Evolutionary conservation across 148 eudicot species (phyloP), one percentile per base, ranked within the genome.

Genomic region (Chenopodium album): DNA sequence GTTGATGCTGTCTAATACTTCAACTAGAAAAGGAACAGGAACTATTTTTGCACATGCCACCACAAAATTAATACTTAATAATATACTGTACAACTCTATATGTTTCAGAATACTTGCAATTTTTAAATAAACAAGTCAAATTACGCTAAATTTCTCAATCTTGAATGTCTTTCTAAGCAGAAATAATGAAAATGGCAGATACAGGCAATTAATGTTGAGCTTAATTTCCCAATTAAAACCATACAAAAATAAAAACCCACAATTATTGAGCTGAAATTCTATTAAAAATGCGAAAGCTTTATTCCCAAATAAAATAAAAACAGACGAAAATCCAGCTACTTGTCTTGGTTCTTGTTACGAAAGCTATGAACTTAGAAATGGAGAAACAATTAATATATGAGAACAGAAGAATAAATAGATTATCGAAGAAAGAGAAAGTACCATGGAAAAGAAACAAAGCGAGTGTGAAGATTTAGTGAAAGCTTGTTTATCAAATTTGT

Each of bases 391-490:
- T 50, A 12, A 3, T 9, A 13, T 12, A 50, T 0, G 7, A 5
- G 5, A 34, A 34, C 41, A 34, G 5, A 34, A 34, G 44, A 41
- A 41, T 1, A 41, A 41, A 50, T 50, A 50, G 0, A 2, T 50
- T 50, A 2, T 2, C 12, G 16, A 10, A 5, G 62, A n/a, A 41
- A 77, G 13, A 37, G 7, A 32, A 22, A 17, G 59, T 79, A 88
- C 92, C 90, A 84, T 74, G 83, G 80, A 69, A 76, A 80, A 28
- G 85, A 78, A 20, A 84, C 41, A 76, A 68, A 50, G 14, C 82
- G 84, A 71, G 77, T 44, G 3, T 78, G 90, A 82, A 78, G 74
- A 77, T 71, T 47, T 17, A 81, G 23, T 16, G 88, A 80, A 48
- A 77, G 29, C 32, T 73, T 76, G 69, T 29, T 31, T 63, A 87